phyloP scores from a whole-genome alignment of 2,329 filamentous ascomycete species.

The Fusarium oligoseptatum region DNA sequence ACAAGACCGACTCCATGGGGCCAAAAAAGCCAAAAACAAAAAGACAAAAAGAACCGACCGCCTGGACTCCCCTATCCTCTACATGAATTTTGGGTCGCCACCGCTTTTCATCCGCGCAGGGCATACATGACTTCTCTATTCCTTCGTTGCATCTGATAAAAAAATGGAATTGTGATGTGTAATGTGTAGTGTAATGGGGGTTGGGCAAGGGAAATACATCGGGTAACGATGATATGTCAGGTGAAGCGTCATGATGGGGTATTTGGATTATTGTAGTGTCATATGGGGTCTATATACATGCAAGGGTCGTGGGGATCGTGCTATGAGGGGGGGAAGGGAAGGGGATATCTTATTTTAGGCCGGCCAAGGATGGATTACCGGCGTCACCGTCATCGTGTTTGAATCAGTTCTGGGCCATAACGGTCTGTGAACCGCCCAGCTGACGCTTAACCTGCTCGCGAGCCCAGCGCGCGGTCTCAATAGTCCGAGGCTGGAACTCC shows the following conservation, averaged over 20 bases:
- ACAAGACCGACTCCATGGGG: constrained; percentile 43
- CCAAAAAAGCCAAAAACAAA: constrained; percentile 39
- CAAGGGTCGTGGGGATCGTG: constrained; percentile 55
- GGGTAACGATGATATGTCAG: constrained; percentile 44
- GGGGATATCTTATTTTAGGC: constrained; percentile 28
- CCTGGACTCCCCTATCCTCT: constrained; percentile 57
- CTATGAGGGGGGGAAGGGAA: constrained; percentile 44
- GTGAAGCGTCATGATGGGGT: constrained; percentile 54
- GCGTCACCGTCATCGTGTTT: not conserved
- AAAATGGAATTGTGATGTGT: constrained; percentile 45
- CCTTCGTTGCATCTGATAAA: constrained; percentile 50
- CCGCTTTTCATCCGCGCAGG: constrained; percentile 51
- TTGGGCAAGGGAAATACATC: constrained; percentile 41
- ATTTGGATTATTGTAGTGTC: constrained; percentile 57
- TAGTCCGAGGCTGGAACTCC: constrained; percentile 86
- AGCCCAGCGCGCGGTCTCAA: constrained; percentile 96
- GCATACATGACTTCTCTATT: constrained; percentile 61
- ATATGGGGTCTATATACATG: constrained; percentile 56
- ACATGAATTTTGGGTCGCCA: constrained; percentile 58
- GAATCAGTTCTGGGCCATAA: constrained; percentile 65
- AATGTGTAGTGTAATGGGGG: constrained; percentile 38
- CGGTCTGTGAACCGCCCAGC: constrained; percentile 65
- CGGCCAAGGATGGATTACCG: constrained; percentile 12
- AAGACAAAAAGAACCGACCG: constrained; percentile 49
- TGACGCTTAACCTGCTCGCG: constrained; percentile 98